Percentiles rank a stretch among this genome's conserved stretches.
These are phyloP conservation scores for Cercospora nicotianae DNA, from an alignment of 2,329 filamentous ascomycete genomes.

Conservation along the genomic window DNA sequence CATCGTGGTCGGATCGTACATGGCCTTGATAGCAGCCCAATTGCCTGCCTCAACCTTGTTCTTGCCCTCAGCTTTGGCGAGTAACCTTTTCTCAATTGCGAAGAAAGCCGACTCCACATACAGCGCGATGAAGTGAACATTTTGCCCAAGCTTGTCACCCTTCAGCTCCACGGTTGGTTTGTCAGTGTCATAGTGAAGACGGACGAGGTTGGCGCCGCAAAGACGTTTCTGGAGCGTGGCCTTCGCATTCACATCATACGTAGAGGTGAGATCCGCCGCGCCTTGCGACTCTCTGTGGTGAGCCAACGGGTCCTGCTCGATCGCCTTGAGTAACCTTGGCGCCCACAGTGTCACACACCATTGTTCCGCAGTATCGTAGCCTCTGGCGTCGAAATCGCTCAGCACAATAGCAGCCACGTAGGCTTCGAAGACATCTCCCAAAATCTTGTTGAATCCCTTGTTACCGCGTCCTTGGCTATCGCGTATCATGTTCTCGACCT, in stretches of 20 bases:
- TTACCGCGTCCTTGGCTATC: slow-evolving; percentile 41
- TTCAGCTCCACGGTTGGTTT: slow-evolving; percentile 56
- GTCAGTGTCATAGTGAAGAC: slow-evolving; percentile 52
- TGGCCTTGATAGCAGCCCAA: slow-evolving; percentile 63
- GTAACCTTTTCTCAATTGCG: slow-evolving; percentile 61
- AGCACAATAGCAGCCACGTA: slow-evolving; percentile 79
- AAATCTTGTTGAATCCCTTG: slow-evolving; percentile 67
- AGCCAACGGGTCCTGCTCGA: slow-evolving; percentile 1
- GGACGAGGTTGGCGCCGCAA: slow-evolving; percentile 33
- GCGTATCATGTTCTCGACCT: slow-evolving; percentile 17
- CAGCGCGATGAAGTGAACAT: slow-evolving; percentile 59
- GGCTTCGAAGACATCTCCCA: slow-evolving; percentile 87
- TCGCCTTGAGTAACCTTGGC: slow-evolving; percentile 51
- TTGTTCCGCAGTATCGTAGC: slow-evolving; percentile 59
- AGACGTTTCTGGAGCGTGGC: slow-evolving; percentile 41
- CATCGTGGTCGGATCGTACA: slow-evolving; percentile 48
- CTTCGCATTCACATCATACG: slow-evolving; percentile 43
- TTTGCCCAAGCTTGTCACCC: slow-evolving; percentile 52
- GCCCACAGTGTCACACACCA: slow-evolving; percentile 80
- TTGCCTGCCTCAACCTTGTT: slow-evolving; percentile 69
- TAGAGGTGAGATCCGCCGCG: slow-evolving; percentile 24
- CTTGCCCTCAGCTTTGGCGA: slow-evolving; percentile 64
- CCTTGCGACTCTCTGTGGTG: neutral
- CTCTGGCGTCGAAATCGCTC: slow-evolving; percentile 59
- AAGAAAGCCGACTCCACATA: slow-evolving; percentile 62